A percentile compares a stretch with the other conserved stretches of the same genome.
These are phyloP conservation scores for Neoarthrinium moseri DNA, from an alignment of 2,329 filamentous ascomycete genomes.

Conservation along the genomic window DNA sequence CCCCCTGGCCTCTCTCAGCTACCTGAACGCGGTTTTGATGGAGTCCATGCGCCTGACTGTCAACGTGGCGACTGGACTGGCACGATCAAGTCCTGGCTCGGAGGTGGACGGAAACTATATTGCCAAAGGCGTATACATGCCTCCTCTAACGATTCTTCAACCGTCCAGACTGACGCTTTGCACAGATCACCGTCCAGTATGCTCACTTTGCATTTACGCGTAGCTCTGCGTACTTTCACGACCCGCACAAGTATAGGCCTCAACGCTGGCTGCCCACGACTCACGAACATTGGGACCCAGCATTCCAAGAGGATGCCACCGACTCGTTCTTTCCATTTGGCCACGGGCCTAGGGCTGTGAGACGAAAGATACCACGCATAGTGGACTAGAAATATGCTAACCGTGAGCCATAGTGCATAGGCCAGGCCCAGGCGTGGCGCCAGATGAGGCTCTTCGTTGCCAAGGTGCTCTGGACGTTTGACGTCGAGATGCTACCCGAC, in stretches of 20 bases:
- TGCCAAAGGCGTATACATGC: conserved; percentile 17
- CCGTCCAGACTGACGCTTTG: no score
- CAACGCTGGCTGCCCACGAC: conserved; percentile 15
- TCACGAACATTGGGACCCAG: conserved; percentile 13
- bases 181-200: conserved; percentile 8
- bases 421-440: conserved; percentile 8
- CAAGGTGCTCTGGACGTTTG: conserved; percentile 15
- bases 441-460: conserved; percentile 14
- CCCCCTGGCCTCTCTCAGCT: conserved; percentile 17
- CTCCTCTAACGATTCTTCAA: no score
- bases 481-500: conserved; percentile 9
- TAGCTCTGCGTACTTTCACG: conserved; percentile 11
- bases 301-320: conserved; percentile 8
- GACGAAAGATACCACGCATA: no score
- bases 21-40: conserved; percentile 31
- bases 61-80: conserved; percentile 14
- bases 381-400: no score
- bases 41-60: conserved; percentile 20
- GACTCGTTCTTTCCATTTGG: conserved; percentile 15
- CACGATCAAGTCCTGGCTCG: conserved; percentile 21
- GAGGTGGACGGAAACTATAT: conserved; percentile 22
- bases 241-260: conserved; percentile 10
- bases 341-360: no score
- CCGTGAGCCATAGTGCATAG: conserved; percentile 13
- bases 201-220: conserved; percentile 8